phyloP scores from a whole-genome alignment of 805 yeast genomes.

The Metahyphopichia silvanorum region DNA sequence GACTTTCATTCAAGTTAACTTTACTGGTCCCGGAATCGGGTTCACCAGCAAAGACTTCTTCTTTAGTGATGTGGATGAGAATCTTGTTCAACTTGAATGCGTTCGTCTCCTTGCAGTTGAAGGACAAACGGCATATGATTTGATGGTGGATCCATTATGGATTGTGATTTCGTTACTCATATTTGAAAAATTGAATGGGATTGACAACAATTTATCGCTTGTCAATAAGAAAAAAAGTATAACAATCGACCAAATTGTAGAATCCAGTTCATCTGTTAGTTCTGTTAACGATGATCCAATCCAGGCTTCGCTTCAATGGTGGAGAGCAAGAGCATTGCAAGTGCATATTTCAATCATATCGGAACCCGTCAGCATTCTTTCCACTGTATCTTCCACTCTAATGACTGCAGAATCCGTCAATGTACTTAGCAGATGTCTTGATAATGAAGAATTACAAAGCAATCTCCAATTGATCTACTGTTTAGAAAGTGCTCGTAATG shows the following conservation, averaged over 20 bases:
- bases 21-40: conserved; percentile 73
- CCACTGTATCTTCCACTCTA: conserved; percentile 40
- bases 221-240: conserved; percentile 22
- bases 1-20: conserved; percentile 69
- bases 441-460: conserved; percentile 27
- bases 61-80: conserved; percentile 20
- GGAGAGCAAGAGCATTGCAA: conserved; percentile 70
- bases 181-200: conserved; percentile 42
- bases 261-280: conserved; percentile 7
- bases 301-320: conserved; percentile 59
- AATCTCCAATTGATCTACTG: conserved; percentile 47
- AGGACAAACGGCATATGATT: conserved; percentile 72
- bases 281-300: conserved; percentile 11
- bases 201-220: conserved; percentile 36
- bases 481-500: conserved; percentile 66
- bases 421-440: conserved; percentile 25
- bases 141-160: conserved; percentile 33
- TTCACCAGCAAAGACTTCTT: conserved; percentile 28
- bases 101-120: conserved; percentile 45
- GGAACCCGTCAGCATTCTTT: conserved; percentile 54
- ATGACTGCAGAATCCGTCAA: conserved; percentile 31
- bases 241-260: conserved; percentile 23
- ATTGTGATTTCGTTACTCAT: conserved; percentile 26
- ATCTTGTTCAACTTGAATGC: conserved; percentile 24
- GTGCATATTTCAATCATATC: conserved; percentile 61